Percentiles rank a stretch among this genome's conserved stretches.
Conservation (phyloP, 192 early-diverging fungal genomes). For the Allomyces macrogynus region DNA sequence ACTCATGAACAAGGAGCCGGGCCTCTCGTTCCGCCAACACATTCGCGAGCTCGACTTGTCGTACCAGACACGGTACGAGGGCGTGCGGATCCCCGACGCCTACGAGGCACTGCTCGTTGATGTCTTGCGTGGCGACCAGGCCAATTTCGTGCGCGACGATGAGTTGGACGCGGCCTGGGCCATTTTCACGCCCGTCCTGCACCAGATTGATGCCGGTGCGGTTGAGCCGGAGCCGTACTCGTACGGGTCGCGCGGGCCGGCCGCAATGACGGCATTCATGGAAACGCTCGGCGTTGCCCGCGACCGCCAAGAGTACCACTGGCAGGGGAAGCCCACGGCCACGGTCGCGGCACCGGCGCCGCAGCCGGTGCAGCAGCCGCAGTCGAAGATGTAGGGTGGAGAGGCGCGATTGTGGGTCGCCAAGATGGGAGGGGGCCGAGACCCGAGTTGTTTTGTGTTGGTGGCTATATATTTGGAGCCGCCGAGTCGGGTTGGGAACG, state of each 20-base stretch:
- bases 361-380: no score
- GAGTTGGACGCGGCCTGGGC: slow-evolving; percentile 93
- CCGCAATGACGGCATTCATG: slow-evolving; percentile 52
- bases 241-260: slow-evolving; percentile 70
- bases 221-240: slow-evolving; percentile 50
- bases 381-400: no score
- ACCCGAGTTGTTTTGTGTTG: no score
- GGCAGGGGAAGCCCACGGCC: not conserved
- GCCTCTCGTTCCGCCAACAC: slow-evolving; percentile 59
- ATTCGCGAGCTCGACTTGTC: slow-evolving; percentile 86
- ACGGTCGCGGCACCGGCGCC: no score
- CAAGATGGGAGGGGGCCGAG: no score
- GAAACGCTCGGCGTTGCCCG: slow-evolving; percentile 13
- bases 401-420: no score
- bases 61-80: slow-evolving; percentile 72
- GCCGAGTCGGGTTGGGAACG: no score
- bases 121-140: slow-evolving; percentile 74
- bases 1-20: slow-evolving; percentile 86
- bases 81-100: slow-evolving; percentile 84
- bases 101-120: slow-evolving; percentile 93
- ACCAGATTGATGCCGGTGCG: slow-evolving; percentile 58
- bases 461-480: no score
- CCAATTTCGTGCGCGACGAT: slow-evolving; percentile 83
- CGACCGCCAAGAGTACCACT: not conserved
- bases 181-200: slow-evolving; percentile 89